Evolutionary conservation across 768 basidiomycete species (phyloP).

Genomic region (Leccinum disarticulatum): DNA sequence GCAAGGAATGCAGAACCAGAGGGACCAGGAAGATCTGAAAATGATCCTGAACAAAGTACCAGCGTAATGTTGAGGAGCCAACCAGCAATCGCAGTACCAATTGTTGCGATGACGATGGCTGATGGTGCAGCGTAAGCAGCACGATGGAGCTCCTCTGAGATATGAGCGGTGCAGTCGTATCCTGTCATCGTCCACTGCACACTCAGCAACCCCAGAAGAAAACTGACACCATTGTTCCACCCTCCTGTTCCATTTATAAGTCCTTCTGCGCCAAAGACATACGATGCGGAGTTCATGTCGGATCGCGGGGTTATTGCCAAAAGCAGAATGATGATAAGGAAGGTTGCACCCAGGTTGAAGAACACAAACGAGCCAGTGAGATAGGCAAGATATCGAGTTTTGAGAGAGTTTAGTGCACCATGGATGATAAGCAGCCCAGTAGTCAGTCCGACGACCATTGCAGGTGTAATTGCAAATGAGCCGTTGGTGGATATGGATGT

Average conservation of each 20-base stretch:
- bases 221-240: slow-evolving; percentile 40
- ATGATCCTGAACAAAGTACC: slow-evolving; percentile 55
- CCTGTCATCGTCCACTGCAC: slow-evolving; percentile 49
- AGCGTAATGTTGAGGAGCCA: slow-evolving; percentile 68
- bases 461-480: slow-evolving; percentile 35
- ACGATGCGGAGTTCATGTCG: slow-evolving; percentile 57
- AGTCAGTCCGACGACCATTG: slow-evolving; percentile 43
- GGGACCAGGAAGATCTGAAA: slow-evolving; percentile 49
- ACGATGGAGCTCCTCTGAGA: slow-evolving; percentile 48
- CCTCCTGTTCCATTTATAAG: slow-evolving; percentile 45
- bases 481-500: slow-evolving; percentile 29
- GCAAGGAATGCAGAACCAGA: slow-evolving; percentile 56
- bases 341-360: slow-evolving; percentile 43
- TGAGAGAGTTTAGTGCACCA: slow-evolving; percentile 46
- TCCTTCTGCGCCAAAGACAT: slow-evolving; percentile 51
- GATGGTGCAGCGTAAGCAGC: slow-evolving; percentile 49
- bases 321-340: slow-evolving; percentile 44
- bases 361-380: slow-evolving; percentile 41
- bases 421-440: slow-evolving; percentile 41
- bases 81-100: slow-evolving; percentile 50
- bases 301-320: slow-evolving; percentile 42
- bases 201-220: slow-evolving; percentile 46
- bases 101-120: slow-evolving; percentile 44
- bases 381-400: slow-evolving; percentile 35
- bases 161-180: slow-evolving; percentile 28